A percentile compares a stretch with the other conserved stretches of the same genome.
These are phyloP conservation scores for Leptodermis oblonga DNA, from an alignment of 257 asterid species.

Conservation along the genomic window DNA sequence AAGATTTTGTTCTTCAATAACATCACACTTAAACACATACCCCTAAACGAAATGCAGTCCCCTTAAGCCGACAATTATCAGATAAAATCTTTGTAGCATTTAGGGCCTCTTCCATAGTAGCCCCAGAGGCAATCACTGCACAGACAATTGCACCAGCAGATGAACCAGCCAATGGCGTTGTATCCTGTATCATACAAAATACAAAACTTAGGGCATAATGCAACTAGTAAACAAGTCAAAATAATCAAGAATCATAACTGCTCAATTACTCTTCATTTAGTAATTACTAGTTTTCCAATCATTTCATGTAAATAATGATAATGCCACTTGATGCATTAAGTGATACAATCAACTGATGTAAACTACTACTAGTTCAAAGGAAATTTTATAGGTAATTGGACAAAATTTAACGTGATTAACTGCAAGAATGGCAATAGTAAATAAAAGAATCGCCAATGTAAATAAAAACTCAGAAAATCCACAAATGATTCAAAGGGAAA, in stretches of 20 bases:
- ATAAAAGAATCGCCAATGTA: not conserved
- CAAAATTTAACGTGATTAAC: not conserved
- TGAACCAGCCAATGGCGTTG: slow-evolving; percentile 97
- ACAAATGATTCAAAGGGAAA: not conserved
- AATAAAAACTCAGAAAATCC: not conserved
- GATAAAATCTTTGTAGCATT: slow-evolving; percentile 83
- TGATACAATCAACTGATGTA: not conserved
- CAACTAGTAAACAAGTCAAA: not conserved
- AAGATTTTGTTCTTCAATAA: not conserved
- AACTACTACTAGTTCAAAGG: not conserved
- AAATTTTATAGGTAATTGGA: not conserved
- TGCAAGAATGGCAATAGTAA: not conserved
- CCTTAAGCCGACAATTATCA: slow-evolving; percentile 79
- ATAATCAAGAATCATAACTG: not conserved
- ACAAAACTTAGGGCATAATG: not conserved
- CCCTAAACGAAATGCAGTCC: slow-evolving; percentile 98
- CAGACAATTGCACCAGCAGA: slow-evolving; percentile 98
- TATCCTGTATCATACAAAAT: slow-evolving; percentile 44
- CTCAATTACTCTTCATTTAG: slow-evolving; percentile 2
- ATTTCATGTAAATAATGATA: not conserved
- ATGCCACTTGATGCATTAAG: too few species aligned
- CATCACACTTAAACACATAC: slow-evolving; percentile 33
- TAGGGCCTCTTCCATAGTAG: slow-evolving; percentile 79
- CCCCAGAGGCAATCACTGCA: slow-evolving; percentile 91
- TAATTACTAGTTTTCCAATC: not conserved